Evolutionary conservation across 2,329 filamentous ascomycete species (phyloP), one percentile per base, ranked within the genome.

Genomic region (Aspergillus flavus): DNA sequence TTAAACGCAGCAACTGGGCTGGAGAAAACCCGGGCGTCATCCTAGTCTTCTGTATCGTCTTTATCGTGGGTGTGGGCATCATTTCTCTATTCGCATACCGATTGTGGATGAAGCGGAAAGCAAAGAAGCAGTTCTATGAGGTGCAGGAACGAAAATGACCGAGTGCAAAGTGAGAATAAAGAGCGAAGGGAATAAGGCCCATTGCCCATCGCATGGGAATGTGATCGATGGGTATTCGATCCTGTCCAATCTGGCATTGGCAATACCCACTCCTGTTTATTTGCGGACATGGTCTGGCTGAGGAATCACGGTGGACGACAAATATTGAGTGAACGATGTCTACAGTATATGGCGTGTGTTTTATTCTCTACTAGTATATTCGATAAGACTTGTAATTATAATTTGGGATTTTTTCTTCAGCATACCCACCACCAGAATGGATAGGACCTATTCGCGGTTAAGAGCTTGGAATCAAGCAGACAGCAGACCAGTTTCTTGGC

Each of bases 31-130:
- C 84, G 52, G 87, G 87, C 75, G 86, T 89, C 66, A 81, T 89
- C 57, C 79, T 89, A 67, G 87, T 89, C 61, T 87, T 89, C 76
- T 82, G 79, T 75, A 86, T 89, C 69, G 80, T 88, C 74, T 85
- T 85, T 71, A 70, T 87, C 64, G 84, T 89, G 67, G 81, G 65
- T 45, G 61, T 83, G 64, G 82, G 86, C 30, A 73, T 89, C 56
- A 66, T 83, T 61, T 69, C 72, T 57, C 79, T 89, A 46, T 83
- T 84, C 72, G 69, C 85, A 65, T 80, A 81, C 66, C 81, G 83
- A 65, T 79, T 75, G 71, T 73, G 83, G 60, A 64, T 75, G 64
- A 70, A 73, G 10, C 65, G 68, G 46, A 75, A 72, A 61, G 71
- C 73, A 11, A 68, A 72, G 23, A 71, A 64, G 30, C 54, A 71